These are phyloP conservation scores for Trametes gibbosa DNA, from an alignment of 768 basidiomycete species.

Conservation along the genomic window DNA sequence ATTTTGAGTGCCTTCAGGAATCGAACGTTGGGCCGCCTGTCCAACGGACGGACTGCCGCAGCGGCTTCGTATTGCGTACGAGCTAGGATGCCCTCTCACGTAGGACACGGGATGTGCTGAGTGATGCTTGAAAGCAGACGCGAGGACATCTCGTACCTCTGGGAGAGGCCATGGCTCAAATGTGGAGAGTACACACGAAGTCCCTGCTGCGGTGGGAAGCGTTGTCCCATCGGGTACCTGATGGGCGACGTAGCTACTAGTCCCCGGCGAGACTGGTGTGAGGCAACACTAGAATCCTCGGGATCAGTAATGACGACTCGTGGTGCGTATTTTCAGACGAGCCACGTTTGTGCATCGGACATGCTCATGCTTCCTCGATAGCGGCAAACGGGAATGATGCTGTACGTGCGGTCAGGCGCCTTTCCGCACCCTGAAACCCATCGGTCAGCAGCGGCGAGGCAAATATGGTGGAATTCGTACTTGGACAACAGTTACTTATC, in stretches of 20 bases:
- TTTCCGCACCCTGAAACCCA: conserved; percentile 15
- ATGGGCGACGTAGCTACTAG: not conserved
- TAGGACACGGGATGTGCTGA: not conserved
- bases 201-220: not conserved
- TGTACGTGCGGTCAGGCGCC: conserved; percentile 9
- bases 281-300: not conserved
- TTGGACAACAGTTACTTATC: not conserved
- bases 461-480: not conserved
- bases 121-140: not conserved
- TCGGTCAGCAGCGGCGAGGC: conserved; percentile 6
- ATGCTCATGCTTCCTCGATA: conserved; percentile 10
- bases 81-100: not conserved
- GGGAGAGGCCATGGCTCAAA: not conserved
- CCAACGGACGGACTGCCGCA: not conserved
- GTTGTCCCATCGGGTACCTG: not conserved
- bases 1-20: not conserved
- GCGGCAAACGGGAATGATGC: conserved; percentile 10
- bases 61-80: not conserved
- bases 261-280: not conserved
- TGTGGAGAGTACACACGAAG: not conserved
- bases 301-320: not conserved
- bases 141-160: not conserved
- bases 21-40: not conserved
- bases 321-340: conserved; percentile 8
- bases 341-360: conserved; percentile 2